Percentiles rank a stretch among this genome's conserved stretches.
Conservation (phyloP, 2,329 filamentous ascomycete species). For the Orbilia javanica region DNA sequence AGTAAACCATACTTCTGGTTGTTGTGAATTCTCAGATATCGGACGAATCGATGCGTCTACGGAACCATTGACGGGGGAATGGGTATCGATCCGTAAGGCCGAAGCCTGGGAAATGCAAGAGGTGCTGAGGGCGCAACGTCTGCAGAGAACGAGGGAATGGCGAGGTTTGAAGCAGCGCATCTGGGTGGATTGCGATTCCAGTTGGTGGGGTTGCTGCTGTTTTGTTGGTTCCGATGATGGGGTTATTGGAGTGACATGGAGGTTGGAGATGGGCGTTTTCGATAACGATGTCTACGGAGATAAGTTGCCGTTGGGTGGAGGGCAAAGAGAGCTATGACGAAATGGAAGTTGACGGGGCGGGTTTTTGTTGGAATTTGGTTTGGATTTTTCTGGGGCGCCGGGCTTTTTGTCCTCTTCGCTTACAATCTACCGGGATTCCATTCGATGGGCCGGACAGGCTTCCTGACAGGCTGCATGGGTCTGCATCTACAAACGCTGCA, state of each 20-base stretch:
- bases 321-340: conserved; percentile 6
- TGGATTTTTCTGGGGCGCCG: background rate
- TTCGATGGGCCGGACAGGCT: conserved; percentile 20
- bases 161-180: conserved; percentile 53
- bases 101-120: conserved; percentile 33
- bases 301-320: background rate
- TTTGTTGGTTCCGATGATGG: background rate
- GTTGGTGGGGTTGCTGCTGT: conserved; percentile 4
- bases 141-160: conserved; percentile 26
- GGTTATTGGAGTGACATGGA: conserved; percentile 7
- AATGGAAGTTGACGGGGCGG: background rate
- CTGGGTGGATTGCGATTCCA: background rate
- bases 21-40: background rate
- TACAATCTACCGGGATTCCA: conserved; percentile 73
- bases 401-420: conserved; percentile 84
- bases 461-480: background rate
- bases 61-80: background rate
- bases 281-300: background rate
- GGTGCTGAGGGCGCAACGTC: conserved; percentile 42
- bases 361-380: conserved; percentile 15
- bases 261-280: background rate
- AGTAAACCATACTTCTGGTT: conserved; percentile 36
- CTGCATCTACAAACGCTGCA: background rate
- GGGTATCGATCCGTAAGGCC: conserved; percentile 37
- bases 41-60: conserved; percentile 8